Evolutionary conservation across 169 alveolate species (phyloP), one percentile per base, ranked within the genome.

Genomic region (Condylostoma magnum): DNA sequence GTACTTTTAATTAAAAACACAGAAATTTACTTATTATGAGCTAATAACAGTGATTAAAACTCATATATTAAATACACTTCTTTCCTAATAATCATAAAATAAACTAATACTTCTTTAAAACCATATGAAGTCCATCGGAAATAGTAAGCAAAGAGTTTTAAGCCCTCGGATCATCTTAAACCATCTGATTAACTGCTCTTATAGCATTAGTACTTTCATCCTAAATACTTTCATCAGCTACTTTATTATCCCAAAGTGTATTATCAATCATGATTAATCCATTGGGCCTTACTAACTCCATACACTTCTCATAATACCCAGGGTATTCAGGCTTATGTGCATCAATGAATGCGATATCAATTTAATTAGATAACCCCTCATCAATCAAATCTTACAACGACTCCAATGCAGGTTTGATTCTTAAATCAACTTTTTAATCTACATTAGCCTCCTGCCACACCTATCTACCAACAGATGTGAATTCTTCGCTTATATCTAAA

Each of bases 301-400:
- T 25, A 18, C 72, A 28, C 37, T 44, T 52, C 22, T 83, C 90
- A 53, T 66, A 83, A 50, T 83, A 83, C 0, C 55, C 18, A 5
- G 27, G 53, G 47, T 83, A 83, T 4, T 73, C 54, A 6, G 47
- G 36, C 47, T 83, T 78, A 34, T 83, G 84, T 8, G 85, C 90
- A 68, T 83, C 90, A 54, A 83, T 31, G 48, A 54, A 83, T 1
- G 87, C 90, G 41, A 83, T 78, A 56, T 83, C 90, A 63, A 78
- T 66, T 0, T 41, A 71, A 3, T 53, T 76, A 4, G 31, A 54
- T 10, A 72, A 10, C 0, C 53, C 77, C 47, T 65, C 58, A 48
- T 63, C 69, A 5, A 54, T 36, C 43, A 82, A 36, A 10, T 66
- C 41, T 25, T 76, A 76, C 3, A 76, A 47, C 10, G 66, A 36